Conservation (phyloP, 2,329 filamentous ascomycete species). For the Triangularia setosa region DNA sequence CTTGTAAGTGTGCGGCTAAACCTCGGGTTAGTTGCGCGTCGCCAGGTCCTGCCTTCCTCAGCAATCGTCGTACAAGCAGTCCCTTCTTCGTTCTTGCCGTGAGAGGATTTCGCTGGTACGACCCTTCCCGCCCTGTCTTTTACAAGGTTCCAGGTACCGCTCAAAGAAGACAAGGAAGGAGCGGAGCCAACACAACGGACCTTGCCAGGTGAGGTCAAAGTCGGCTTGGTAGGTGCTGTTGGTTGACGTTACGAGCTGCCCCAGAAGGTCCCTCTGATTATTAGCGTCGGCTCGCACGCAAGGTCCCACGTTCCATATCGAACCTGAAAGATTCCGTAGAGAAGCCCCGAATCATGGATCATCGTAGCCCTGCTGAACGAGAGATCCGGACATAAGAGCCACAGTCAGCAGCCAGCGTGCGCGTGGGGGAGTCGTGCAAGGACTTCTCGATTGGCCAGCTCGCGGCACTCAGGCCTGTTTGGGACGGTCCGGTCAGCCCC, state of each 20-base stretch:
- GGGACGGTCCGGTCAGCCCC: neutral
- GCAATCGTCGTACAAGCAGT: neutral
- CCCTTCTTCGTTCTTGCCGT: neutral
- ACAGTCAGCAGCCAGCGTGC: neutral
- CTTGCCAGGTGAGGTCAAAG: neutral
- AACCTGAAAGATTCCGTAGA: neutral
- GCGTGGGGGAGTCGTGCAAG: neutral
- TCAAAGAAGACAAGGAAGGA: neutral
- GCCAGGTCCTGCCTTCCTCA: neutral
- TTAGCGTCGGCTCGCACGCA: neutral
- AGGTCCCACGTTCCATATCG: neutral
- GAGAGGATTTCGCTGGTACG: neutral
- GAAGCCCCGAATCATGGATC: neutral
- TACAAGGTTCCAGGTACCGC: neutral
- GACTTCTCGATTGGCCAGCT: neutral
- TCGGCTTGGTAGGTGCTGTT: neutral
- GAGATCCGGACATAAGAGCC: neutral
- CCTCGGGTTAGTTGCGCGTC: neutral
- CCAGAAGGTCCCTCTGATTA: neutral
- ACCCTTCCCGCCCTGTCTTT: too few relatives aligned
- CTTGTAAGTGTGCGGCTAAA: neutral
- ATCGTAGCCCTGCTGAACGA: neutral
- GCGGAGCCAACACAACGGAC: neutral
- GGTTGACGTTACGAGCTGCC: neutral
- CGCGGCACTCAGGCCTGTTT: neutral